Evolutionary conservation across 2,329 filamentous ascomycete genomes (phyloP).

Genomic region (Calonectria multiphialidica): DNA sequence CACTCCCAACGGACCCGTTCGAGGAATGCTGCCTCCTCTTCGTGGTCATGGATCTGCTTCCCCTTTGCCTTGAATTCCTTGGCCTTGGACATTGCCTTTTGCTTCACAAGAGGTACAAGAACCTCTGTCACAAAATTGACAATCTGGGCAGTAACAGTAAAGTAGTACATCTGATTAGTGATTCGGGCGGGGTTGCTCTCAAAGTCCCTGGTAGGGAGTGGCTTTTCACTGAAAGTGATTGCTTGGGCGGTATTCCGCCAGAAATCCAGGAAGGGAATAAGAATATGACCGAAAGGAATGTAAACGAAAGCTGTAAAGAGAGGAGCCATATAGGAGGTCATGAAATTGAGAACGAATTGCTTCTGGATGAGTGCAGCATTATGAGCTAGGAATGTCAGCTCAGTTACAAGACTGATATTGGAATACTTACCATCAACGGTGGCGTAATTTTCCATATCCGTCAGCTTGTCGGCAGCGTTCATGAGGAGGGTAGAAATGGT

Average conservation of each 20-base stretch:
- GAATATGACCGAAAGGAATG: conserved; percentile 86
- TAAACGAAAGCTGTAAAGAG: conserved; percentile 95
- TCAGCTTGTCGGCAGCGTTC: conserved; percentile 80
- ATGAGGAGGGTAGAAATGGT: conserved; percentile 83
- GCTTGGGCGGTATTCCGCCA: conserved; percentile 81
- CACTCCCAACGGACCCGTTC: conserved; percentile 85
- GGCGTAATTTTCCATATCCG: conserved; percentile 90
- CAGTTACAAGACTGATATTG: conserved; percentile 21
- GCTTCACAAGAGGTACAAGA: conserved; percentile 86
- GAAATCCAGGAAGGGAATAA: conserved; percentile 88
- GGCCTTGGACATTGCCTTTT: conserved; percentile 81
- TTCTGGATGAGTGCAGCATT: conserved; percentile 89
- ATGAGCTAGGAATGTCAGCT: conserved; percentile 65
- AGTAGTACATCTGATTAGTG: conserved; percentile 93
- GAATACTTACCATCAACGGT: conserved; percentile 73
- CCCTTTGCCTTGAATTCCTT: conserved; percentile 77
- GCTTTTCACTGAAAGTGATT: conserved; percentile 81
- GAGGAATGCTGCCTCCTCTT: conserved; percentile 86
- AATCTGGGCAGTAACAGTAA: conserved; percentile 93
- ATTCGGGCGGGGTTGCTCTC: conserved; percentile 86
- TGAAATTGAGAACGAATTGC: conserved; percentile 96
- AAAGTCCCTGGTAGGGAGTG: conserved; percentile 75
- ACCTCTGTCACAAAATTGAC: conserved; percentile 89
- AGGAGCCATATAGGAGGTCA: conserved; percentile 94
- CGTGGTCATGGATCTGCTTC: conserved; percentile 71